Percentiles rank a stretch among this genome's conserved stretches.
These are phyloP conservation scores for Fomitopsis betulina DNA, from an alignment of 1,284 basidiomycete species.

Conservation along the genomic window DNA sequence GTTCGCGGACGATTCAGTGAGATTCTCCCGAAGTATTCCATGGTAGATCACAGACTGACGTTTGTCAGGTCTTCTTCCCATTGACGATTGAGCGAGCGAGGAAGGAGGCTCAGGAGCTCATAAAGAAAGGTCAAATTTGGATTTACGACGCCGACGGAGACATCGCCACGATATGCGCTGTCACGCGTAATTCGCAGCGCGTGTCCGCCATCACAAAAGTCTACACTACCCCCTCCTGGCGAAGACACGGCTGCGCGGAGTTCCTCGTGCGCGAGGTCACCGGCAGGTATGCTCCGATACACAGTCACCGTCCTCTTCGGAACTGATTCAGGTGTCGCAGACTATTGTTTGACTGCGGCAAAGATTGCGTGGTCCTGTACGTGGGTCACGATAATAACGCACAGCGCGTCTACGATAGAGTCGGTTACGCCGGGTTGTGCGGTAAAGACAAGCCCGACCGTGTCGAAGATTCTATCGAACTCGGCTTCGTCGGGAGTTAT, in stretches of 20 bases:
- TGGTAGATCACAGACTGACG: constrained; percentile 4
- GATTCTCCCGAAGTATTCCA: constrained; percentile 11
- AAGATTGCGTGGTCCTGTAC: constrained; percentile 41
- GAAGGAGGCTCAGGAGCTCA: constrained; percentile 39
- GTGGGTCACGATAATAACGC: constrained; percentile 44
- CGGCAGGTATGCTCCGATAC: constrained; percentile 26
- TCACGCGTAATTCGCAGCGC: constrained; percentile 38
- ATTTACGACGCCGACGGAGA: constrained; percentile 39
- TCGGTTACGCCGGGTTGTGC: constrained; percentile 42
- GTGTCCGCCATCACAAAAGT: constrained; percentile 49
- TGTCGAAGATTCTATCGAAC: constrained; percentile 40
- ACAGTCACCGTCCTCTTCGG: constrained; percentile 9
- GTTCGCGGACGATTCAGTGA: constrained; percentile 42
- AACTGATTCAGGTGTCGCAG: constrained; percentile 16
- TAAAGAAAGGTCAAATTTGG: constrained; percentile 39
- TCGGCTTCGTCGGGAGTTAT: constrained; percentile 38
- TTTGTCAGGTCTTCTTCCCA: constrained; percentile 33
- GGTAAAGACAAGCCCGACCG: constrained; percentile 33
- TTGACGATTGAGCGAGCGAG: constrained; percentile 30
- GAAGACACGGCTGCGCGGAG: constrained; percentile 43
- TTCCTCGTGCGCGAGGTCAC: constrained; percentile 41
- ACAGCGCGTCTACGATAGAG: constrained; percentile 42
- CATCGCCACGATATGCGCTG: constrained; percentile 43
- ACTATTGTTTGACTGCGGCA: constrained; percentile 31
- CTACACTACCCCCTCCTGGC: constrained; percentile 38